These are phyloP conservation scores for Flaveria trinervia DNA, from an alignment of 129 eudicot species.

Conservation along the genomic window DNA sequence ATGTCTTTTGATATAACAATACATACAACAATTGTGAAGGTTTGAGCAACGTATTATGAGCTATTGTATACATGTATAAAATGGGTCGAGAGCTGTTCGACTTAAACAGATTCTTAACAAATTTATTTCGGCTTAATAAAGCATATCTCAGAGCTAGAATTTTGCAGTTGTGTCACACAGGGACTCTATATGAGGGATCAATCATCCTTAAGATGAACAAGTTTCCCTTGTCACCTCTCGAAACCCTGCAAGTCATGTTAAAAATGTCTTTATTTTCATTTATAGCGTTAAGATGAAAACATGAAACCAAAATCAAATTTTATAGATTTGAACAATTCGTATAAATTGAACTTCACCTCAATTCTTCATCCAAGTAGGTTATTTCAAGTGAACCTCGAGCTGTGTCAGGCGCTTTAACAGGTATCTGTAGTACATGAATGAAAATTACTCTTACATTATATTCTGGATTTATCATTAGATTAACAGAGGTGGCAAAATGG, in stretches of 20 bases:
- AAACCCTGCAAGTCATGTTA: conserved; percentile 48
- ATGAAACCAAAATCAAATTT: conserved; percentile 10
- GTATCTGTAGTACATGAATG: conserved; percentile 38
- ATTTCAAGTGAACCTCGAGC: conserved; percentile 75
- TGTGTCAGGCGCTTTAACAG: conserved; percentile 56
- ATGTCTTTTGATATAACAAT: neutral
- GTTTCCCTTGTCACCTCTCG: conserved; percentile 70
- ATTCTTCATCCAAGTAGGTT: conserved; percentile 75
- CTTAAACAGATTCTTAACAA: neutral
- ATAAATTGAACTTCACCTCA: conserved; percentile 42
- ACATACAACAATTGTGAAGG: neutral
- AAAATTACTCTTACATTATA: neutral
- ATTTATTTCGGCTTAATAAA: conserved; percentile 7
- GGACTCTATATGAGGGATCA: conserved; percentile 61
- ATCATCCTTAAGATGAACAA: conserved; percentile 67
- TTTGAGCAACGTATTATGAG: conserved; percentile 13
- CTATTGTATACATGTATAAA: neutral
- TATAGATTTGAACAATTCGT: neutral
- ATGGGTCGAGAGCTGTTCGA: neutral
- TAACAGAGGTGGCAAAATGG: neutral
- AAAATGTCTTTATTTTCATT: neutral
- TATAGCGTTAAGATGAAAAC: neutral
- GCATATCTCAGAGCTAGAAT: neutral
- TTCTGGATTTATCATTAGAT: neutral
- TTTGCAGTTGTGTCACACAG: conserved; percentile 32